A percentile compares a stretch with the other conserved stretches of the same genome.
Evolutionary conservation across 768 basidiomycete genomes (phyloP).

Genomic region (Suillus plorans): DNA sequence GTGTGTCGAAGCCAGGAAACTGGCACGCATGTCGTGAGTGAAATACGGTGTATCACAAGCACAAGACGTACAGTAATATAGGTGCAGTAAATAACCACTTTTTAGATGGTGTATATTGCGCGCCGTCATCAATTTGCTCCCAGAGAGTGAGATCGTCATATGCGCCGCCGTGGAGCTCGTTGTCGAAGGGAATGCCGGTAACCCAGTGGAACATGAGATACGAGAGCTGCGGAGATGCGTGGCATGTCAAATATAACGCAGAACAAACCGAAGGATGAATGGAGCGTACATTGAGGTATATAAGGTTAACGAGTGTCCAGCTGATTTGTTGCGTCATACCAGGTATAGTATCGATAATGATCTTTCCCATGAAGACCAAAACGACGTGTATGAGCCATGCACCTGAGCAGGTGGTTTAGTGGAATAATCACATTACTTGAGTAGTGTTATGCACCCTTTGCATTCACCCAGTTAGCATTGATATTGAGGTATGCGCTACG

Average conservation of each 20-base stretch:
- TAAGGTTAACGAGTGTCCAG: slow-evolving; percentile 91
- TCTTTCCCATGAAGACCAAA: slow-evolving; percentile 86
- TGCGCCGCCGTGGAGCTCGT: slow-evolving; percentile 83
- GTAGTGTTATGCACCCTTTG: slow-evolving; percentile 63
- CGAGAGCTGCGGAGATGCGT: slow-evolving; percentile 57
- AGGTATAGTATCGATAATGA: slow-evolving; percentile 91
- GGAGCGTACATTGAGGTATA: slow-evolving; percentile 84
- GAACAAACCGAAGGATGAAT: slow-evolving; percentile 2
- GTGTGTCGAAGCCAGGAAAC: slow-evolving; percentile 96
- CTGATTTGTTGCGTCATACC: slow-evolving; percentile 92
- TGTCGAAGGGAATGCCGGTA: slow-evolving; percentile 94
- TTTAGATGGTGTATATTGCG: slow-evolving; percentile 97
- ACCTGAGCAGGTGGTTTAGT: slow-evolving; percentile 47
- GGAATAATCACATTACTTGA: slow-evolving; percentile 3
- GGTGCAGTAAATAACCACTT: slow-evolving; percentile 95
- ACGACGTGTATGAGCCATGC: slow-evolving; percentile 98
- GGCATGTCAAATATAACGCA: slow-evolving; percentile 4
- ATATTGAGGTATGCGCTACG: slow-evolving; percentile 79
- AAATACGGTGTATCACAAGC: background rate
- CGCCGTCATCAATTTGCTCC: slow-evolving; percentile 99
- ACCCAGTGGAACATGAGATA: slow-evolving; percentile 99
- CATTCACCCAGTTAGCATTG: slow-evolving; percentile 93
- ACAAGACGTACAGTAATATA: slow-evolving; percentile 71
- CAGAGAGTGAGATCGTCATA: slow-evolving; percentile 97
- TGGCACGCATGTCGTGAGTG: slow-evolving; percentile 30